phyloP scores from a whole-genome alignment of 2,329 filamentous ascomycete species.

The Neofusicoccum laricinum region DNA sequence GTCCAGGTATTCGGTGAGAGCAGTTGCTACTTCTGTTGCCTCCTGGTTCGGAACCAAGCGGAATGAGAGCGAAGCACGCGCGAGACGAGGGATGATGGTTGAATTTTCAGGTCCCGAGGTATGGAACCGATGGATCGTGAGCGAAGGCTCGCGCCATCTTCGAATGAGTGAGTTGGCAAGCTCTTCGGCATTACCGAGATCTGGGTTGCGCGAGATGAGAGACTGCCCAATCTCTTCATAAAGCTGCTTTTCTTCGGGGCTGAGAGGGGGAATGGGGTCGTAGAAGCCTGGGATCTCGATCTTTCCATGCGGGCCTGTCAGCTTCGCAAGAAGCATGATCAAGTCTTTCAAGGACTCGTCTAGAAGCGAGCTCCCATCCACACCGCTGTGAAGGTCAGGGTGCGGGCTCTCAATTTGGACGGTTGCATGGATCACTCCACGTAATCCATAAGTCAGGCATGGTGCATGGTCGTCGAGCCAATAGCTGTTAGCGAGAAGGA shows the following conservation, averaged over 20 bases:
- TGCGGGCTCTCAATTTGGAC: slow-evolving; percentile 81
- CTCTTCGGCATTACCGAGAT: slow-evolving; percentile 61
- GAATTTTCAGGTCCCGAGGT: slow-evolving; percentile 85
- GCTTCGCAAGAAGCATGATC: slow-evolving; percentile 73
- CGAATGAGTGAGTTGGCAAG: slow-evolving; percentile 86
- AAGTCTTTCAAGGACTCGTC: slow-evolving; percentile 92
- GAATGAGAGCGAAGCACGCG: slow-evolving; percentile 83
- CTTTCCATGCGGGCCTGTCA: slow-evolving; percentile 77
- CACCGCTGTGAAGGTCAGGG: slow-evolving; percentile 90
- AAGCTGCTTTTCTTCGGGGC: slow-evolving; percentile 69
- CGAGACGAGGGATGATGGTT: slow-evolving; percentile 85
- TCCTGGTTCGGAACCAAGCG: slow-evolving; percentile 93
- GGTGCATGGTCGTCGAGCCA: slow-evolving; percentile 97
- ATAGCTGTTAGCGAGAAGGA: slow-evolving; percentile 94
- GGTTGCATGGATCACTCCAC: slow-evolving; percentile 91
- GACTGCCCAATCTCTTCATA: slow-evolving; percentile 83
- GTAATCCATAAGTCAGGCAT: slow-evolving; percentile 89
- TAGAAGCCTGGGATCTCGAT: slow-evolving; percentile 88
- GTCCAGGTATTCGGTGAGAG: slow-evolving; percentile 65
- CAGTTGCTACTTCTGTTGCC: slow-evolving; percentile 69
- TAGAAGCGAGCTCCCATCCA: slow-evolving; percentile 88
- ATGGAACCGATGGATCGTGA: slow-evolving; percentile 91
- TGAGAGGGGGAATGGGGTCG: slow-evolving; percentile 74
- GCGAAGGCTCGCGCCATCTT: slow-evolving; percentile 89
- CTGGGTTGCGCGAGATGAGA: slow-evolving; percentile 68